Conservation (phyloP, 805 yeast genomes). For the Candida nemodendra region DNA sequence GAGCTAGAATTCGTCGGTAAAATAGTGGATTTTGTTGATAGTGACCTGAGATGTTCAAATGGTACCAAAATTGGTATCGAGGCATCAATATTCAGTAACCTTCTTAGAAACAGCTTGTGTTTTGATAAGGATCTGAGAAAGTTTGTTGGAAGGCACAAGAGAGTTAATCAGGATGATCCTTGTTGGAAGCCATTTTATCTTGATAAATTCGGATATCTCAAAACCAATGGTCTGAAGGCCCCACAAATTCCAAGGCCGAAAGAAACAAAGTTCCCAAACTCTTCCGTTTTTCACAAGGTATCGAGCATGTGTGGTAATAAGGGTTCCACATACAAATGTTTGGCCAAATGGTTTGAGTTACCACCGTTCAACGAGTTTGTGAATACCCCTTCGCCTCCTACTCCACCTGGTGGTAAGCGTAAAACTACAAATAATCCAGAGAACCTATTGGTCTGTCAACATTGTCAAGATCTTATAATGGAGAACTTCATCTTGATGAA, state of each 20-base stretch:
- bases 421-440: conserved; percentile 32
- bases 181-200: conserved; percentile 31
- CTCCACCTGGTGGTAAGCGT: conserved; percentile 30
- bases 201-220: conserved; percentile 30
- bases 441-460: conserved; percentile 31
- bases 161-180: conserved; percentile 8
- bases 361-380: conserved; percentile 36
- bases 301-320: conserved; percentile 27
- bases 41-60: conserved; percentile 28
- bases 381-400: conserved; percentile 34
- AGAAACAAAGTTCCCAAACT: conserved; percentile 29
- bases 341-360: conserved; percentile 36
- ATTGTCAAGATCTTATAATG: conserved; percentile 28
- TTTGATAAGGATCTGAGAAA: conserved; percentile 24
- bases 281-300: conserved; percentile 29
- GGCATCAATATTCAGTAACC: conserved; percentile 30
- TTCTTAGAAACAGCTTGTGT: conserved; percentile 29
- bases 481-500: conserved; percentile 31
- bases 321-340: conserved; percentile 25
- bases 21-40: conserved; percentile 29
- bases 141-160: conserved; percentile 26
- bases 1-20: conserved; percentile 28
- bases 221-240: conserved; percentile 9
- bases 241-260: conserved; percentile 9
- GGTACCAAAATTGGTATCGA: conserved; percentile 26